Evolutionary conservation across 495 filamentous ascomycete species (phyloP).

Genomic region (Penicillium tannophilum): DNA sequence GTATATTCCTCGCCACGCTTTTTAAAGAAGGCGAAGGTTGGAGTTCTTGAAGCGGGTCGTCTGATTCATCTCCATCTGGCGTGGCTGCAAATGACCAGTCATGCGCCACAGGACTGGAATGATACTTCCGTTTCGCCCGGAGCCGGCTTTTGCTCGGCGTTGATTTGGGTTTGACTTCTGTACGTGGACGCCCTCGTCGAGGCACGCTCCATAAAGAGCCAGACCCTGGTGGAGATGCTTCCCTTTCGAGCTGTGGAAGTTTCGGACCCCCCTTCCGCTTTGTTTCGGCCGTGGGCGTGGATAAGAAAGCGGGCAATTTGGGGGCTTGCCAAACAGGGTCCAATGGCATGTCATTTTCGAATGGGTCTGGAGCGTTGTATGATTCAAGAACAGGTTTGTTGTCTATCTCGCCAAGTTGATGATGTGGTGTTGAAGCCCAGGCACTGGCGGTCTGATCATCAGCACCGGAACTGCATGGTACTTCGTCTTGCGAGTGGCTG

Average conservation of each 20-base stretch:
- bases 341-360: conserved; percentile 10
- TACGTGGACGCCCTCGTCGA: conserved; percentile 25
- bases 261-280: conserved; percentile 20
- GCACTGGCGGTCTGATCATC: neutral
- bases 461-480: too few species aligned
- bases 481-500: neutral
- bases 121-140: conserved; percentile 30
- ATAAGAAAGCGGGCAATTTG: conserved; percentile 37
- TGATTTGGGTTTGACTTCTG: conserved; percentile 26
- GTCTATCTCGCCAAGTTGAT: neutral
- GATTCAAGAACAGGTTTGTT: conserved; percentile 6
- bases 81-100: conserved; percentile 49
- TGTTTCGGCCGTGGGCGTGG: conserved; percentile 36
- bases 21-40: conserved; percentile 37
- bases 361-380: conserved; percentile 2
- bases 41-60: conserved; percentile 49
- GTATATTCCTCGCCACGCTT: conserved; percentile 23
- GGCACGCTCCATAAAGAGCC: conserved; percentile 45
- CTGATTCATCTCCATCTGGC: conserved; percentile 45
- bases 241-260: conserved; percentile 18
- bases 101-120: conserved; percentile 39
- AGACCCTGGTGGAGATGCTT: conserved; percentile 39
- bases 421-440: neutral
- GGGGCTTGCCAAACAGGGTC: conserved; percentile 43
- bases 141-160: conserved; percentile 25